Evolutionary conservation across 306 rosid species (phyloP), one percentile per base, ranked within the genome.

Genomic region (Citrullus amarus): DNA sequence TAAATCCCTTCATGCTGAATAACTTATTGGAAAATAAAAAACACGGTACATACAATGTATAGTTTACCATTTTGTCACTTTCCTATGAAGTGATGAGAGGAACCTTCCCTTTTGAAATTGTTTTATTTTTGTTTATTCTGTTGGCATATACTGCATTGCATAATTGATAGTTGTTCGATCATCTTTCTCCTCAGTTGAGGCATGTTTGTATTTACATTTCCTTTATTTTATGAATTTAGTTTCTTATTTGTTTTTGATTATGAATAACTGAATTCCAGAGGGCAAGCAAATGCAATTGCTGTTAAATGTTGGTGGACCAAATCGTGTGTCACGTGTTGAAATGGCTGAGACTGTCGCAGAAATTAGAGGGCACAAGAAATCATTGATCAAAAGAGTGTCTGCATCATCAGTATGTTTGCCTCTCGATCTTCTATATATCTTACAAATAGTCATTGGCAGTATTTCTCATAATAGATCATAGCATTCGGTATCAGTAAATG

Each of bases 331-430:
- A 1, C 92, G 97, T 34, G 87, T 88, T 77, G 87, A 92, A 85
- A 92, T 92, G 97, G 98, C 98, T 2, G 93, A 92, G 92, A 82
- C 83, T 55, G 96, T 92, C 77, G 97, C 96, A 11, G 86, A 91
- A 78, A 53, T 88, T 55, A 87, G 96, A 85, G 92, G 97, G 48
- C 81, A 88, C 83, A 81, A 84, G 60, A 76, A 87, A 69, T 87
- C 98, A 17, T 84, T 91, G 48, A 86, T 95, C 77, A 86, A 95
- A 75, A 36, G 90, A 36, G 90, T 91, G 60, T 83, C 95, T 76
- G 92, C 97, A 68, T 88, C 93, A 2, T 84, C 92, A 20, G 97
- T 92, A 86, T 1, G 93, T 79, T 17, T 41, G 73, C 73, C 58
- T 61, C 41, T 28, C 5, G 41, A 25, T 77, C 44, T 46, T n/a